These are phyloP conservation scores for Saccharomyces paradoxus DNA, from an alignment of 805 yeast species.

Conservation along the genomic window DNA sequence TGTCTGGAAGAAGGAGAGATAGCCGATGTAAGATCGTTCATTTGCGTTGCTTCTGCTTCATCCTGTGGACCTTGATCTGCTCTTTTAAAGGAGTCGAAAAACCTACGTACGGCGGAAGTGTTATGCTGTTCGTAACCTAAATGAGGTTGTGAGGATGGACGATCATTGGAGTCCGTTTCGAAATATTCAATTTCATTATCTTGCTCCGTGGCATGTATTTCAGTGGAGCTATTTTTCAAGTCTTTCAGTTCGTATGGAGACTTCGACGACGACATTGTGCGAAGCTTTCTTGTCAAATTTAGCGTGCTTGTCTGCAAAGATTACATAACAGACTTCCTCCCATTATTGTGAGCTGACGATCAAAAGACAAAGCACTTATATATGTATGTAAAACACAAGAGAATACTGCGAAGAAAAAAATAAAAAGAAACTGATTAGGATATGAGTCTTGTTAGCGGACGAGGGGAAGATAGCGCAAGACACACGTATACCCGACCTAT, in stretches of 20 bases:
- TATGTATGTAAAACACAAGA: too few relatives aligned
- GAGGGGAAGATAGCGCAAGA: neutral
- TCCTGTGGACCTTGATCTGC: constrained; percentile 9
- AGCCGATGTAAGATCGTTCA: neutral
- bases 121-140: neutral
- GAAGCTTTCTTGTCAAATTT: neutral
- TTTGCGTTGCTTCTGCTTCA: constrained; percentile 25
- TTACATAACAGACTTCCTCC: neutral
- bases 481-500: neutral
- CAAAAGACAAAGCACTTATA: neutral
- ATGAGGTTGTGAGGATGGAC: neutral
- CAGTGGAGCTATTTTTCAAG: constrained; percentile 4
- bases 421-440: neutral
- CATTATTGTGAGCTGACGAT: neutral
- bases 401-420: neutral
- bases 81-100: constrained; percentile 17
- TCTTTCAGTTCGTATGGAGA: constrained; percentile 6
- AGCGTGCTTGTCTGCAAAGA: neutral
- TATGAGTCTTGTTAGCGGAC: neutral
- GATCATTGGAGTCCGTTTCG: constrained; percentile 2
- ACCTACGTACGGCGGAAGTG: constrained; percentile 1
- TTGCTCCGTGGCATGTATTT: constrained; percentile 7
- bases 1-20: neutral
- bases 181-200: constrained; percentile 24
- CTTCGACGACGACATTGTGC: neutral